Percentiles rank a stretch among this genome's conserved stretches.
Evolutionary conservation across 495 filamentous ascomycete species (phyloP).

Genomic region (Hypoxylon fragiforme): DNA sequence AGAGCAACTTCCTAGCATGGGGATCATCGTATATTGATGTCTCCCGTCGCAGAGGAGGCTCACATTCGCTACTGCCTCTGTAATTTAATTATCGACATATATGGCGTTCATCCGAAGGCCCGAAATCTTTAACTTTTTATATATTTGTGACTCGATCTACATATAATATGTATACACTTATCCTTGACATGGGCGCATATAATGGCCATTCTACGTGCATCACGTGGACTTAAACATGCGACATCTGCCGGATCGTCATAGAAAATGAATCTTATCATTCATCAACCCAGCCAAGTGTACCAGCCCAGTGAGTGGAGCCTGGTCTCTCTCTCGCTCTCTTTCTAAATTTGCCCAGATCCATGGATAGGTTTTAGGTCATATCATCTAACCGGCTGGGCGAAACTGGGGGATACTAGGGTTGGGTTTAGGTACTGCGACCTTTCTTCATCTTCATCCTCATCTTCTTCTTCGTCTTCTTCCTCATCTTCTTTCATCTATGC

Average conservation of each 20-base stretch:
- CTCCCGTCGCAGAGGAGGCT: slow-evolving; percentile 11
- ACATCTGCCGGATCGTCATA: not conserved
- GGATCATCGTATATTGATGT: slow-evolving; percentile 9
- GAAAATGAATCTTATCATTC: not conserved
- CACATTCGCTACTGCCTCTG: slow-evolving; percentile 38
- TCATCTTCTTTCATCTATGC: not conserved
- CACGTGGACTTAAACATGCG: no score
- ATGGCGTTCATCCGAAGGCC: slow-evolving; percentile 1
- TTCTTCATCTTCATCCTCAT: no score
- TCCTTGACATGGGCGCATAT: no score
- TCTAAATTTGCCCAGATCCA: not conserved
- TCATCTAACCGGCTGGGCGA: not conserved
- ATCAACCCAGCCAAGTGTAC: no score
- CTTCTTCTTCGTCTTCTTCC: slow-evolving; percentile 5
- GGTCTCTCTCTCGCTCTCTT: not conserved
- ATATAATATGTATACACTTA: no score
- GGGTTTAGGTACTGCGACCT: no score
- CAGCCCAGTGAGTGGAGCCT: not conserved
- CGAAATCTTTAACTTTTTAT: not conserved
- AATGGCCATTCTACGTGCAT: no score
- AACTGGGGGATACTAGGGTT: not conserved
- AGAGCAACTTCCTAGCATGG: slow-evolving; percentile 20
- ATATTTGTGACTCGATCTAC: no score
- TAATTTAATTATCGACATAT: slow-evolving; percentile 35
- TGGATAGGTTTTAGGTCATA: not conserved